Evolutionary conservation across 2,329 filamentous ascomycete species (phyloP).

Genomic region (Aspergillus alliaceus): DNA sequence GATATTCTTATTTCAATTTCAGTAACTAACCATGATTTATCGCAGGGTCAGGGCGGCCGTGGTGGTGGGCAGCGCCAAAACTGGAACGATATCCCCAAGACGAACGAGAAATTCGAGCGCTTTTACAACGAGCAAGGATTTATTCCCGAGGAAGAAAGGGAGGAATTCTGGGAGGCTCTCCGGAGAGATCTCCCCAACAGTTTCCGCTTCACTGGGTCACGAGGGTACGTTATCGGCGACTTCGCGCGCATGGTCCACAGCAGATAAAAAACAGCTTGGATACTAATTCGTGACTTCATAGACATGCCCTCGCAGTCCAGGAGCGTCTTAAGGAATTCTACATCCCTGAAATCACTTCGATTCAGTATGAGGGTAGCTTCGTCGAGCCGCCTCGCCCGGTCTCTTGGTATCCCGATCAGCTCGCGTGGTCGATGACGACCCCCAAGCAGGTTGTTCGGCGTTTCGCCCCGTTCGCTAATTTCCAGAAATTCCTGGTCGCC

Average conservation of each 20-base stretch:
- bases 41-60: constrained; percentile 43
- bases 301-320: constrained; percentile 89
- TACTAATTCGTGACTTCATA: constrained; percentile 35
- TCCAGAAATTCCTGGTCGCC: constrained; percentile 96
- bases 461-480: constrained; percentile 89
- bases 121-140: constrained; percentile 82
- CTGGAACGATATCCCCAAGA: constrained; percentile 67
- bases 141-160: constrained; percentile 73
- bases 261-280: not conserved
- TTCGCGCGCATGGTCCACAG: constrained; percentile 4
- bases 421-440: constrained; percentile 98
- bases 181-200: constrained; percentile 89
- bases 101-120: constrained; percentile 79
- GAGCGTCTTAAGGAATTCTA: constrained; percentile 84
- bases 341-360: constrained; percentile 83
- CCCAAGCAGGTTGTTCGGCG: constrained; percentile 94
- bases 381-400: constrained; percentile 82
- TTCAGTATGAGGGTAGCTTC: constrained; percentile 76
- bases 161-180: constrained; percentile 80
- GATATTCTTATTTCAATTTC: not conserved
- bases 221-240: constrained; percentile 60
- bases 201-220: constrained; percentile 95
- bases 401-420: constrained; percentile 88
- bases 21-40: not conserved
- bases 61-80: constrained; percentile 41